Evolutionary conservation across 208 protist species (phyloP).

Genomic region (Leishmania gerbilli): DNA sequence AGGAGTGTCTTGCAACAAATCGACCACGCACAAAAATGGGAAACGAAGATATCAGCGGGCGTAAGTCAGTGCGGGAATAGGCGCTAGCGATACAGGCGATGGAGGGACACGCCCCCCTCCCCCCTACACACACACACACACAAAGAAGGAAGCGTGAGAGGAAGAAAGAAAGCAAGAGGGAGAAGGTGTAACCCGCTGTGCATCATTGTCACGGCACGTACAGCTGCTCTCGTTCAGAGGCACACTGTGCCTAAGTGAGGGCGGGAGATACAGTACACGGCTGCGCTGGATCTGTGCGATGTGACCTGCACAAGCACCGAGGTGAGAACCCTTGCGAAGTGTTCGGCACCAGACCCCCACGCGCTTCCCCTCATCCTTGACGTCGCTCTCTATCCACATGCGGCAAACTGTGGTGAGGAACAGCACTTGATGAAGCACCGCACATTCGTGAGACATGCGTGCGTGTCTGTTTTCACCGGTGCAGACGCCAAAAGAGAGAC

Average conservation of each 20-base stretch:
- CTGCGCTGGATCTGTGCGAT: neutral
- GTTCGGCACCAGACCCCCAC: neutral
- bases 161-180: neutral
- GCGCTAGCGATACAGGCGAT: neutral
- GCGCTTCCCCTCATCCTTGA: neutral
- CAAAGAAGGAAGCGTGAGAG: neutral
- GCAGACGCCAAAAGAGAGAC: neutral
- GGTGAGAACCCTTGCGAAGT: neutral
- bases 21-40: neutral
- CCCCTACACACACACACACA: neutral
- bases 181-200: neutral
- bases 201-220: neutral
- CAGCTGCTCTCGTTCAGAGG: neutral
- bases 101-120: too few relatives aligned
- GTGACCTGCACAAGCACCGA: neutral
- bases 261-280: neutral
- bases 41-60: neutral
- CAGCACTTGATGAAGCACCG: neutral
- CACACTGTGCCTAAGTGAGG: neutral
- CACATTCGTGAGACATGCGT: neutral
- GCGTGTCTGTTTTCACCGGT: neutral
- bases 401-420: neutral
- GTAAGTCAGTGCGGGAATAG: neutral
- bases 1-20: neutral
- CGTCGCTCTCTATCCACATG: neutral